phyloP scores from a whole-genome alignment of 2,329 filamentous ascomycete genomes.

The Chrysoporthe puriensis region DNA sequence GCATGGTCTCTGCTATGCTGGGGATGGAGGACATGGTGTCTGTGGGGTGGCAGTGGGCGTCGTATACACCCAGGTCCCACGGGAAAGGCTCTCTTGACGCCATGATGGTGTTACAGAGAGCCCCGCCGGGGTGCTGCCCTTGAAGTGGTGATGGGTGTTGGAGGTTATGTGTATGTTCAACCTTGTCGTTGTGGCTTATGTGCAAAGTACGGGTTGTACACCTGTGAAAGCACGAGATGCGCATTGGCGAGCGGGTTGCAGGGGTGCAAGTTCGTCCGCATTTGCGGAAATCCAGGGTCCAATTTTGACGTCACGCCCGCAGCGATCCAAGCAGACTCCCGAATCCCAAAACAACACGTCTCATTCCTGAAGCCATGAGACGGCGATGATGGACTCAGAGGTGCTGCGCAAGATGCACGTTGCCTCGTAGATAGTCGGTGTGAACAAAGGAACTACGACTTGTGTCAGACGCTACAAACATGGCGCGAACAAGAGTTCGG shows the following conservation, averaged over 20 bases:
- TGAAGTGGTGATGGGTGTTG: background rate
- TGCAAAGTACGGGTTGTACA: background rate
- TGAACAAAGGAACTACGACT: background rate
- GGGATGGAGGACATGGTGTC: conserved; percentile 70
- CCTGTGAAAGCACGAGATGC: background rate
- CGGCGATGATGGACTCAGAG: background rate
- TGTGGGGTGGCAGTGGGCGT: conserved; percentile 85
- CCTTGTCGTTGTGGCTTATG: background rate
- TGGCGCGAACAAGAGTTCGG: background rate
- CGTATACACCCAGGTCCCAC: conserved; percentile 72
- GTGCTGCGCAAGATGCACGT: background rate
- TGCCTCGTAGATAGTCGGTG: background rate
- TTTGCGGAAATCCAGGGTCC: background rate
- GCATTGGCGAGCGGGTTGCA: background rate
- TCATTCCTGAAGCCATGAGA: background rate
- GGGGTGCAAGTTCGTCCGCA: no score
- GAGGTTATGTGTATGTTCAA: no score
- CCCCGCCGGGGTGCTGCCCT: background rate
- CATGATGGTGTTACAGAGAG: conserved; percentile 11
- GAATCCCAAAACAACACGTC: background rate
- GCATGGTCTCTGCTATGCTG: conserved; percentile 63
- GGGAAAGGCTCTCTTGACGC: conserved; percentile 52
- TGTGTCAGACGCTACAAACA: background rate
- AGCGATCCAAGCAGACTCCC: background rate
- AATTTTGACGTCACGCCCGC: conserved; percentile 3